Base-by-base conservation (phyloP, 805 yeast species). In the Kodamaea nitidulidarum region DNA sequence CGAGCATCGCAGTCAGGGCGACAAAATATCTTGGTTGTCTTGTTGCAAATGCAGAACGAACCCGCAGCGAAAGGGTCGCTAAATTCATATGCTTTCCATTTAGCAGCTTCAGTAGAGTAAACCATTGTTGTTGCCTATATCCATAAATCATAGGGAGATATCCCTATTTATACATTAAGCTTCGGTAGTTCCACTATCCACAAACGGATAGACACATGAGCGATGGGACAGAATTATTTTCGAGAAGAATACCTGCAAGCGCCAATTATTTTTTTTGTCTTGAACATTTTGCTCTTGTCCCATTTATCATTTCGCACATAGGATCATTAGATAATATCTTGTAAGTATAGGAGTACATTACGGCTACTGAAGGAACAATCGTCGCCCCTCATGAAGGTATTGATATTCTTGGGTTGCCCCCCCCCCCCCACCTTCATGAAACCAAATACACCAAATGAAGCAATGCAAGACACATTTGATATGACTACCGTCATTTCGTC, bases 1-100 rank as follows among this genome's bases (percentile, higher is more conserved):
- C 69, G 60, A 9, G 64, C 53, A 59, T 78, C 85, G 57, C 90
- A 83, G 51, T 78, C 81, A 4, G 90, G 88, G 36, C 86, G 76
- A 48, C 88, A 82, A 36, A 75, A 71, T n/a, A 51, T 47, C 39
- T 63, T 63, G 17, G 58, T 57, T 21, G 60, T 54, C 42, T 63
- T 63, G 53, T 72, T 70, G 49, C 78, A 69, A 15, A 78, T 82
- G 35, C 66, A 60, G 47, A 81, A 82, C 17, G 76, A 61, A 30
- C 74, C 75, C 0, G 81, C 73, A 9, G 85, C 81, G 49, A 76
- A 77, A 1, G 87, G 84, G 51, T 81, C 87, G 43, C 73, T 66
- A 55, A 76, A 77, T 50, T 78, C 80, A 55, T 77, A 80, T 1
- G 85, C 85, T 38, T 71, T 75, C 81, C 81, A 76, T 51, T 70